Conservation (phyloP, 371 early-diverging fungal species). For the Apophysomyces variabilis region DNA sequence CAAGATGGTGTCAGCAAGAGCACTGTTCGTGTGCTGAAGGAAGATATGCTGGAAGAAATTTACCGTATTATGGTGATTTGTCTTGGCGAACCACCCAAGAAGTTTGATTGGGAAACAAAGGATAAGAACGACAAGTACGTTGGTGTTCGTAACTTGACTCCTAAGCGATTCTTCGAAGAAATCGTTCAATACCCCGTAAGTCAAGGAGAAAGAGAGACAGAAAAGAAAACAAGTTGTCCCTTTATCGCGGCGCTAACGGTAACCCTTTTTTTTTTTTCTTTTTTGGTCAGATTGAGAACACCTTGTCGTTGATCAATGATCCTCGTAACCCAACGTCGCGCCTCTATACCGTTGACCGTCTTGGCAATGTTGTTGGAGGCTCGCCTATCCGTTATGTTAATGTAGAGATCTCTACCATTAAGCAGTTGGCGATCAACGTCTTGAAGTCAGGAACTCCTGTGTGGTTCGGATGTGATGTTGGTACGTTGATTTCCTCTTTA, state of each 20-base stretch:
- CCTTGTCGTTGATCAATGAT: slow-evolving; percentile 79
- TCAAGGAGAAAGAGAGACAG: too few species aligned
- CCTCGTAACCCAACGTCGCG: slow-evolving; percentile 69
- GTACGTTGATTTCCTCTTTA: slow-evolving; percentile 39
- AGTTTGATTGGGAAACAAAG: slow-evolving; percentile 71
- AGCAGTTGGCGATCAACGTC: slow-evolving; percentile 63
- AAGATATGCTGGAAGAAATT: slow-evolving; percentile 69
- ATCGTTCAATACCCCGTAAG: slow-evolving; percentile 67
- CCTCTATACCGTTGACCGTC: slow-evolving; percentile 76
- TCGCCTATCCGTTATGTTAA: slow-evolving; percentile 72
- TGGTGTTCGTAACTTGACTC: slow-evolving; percentile 61
- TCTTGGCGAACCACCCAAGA: slow-evolving; percentile 77
- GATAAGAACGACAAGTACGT: slow-evolving; percentile 75
- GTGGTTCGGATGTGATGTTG: slow-evolving; percentile 88
- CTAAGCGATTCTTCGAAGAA: slow-evolving; percentile 67
- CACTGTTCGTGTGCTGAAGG: slow-evolving; percentile 54
- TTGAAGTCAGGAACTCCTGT: slow-evolving; percentile 71
- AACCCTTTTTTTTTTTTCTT: too few species aligned
- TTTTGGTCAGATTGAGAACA: slow-evolving; percentile 54
- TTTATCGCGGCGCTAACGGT: too few species aligned
- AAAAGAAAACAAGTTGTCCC: too few species aligned
- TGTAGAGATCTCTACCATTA: slow-evolving; percentile 58
- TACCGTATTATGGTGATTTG: slow-evolving; percentile 75
- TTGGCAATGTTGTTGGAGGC: slow-evolving; percentile 80
- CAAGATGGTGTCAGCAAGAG: slow-evolving; percentile 46